Evolutionary conservation across 345 rosid genomes (phyloP).

Genomic region (Capsella bursapastoris): DNA sequence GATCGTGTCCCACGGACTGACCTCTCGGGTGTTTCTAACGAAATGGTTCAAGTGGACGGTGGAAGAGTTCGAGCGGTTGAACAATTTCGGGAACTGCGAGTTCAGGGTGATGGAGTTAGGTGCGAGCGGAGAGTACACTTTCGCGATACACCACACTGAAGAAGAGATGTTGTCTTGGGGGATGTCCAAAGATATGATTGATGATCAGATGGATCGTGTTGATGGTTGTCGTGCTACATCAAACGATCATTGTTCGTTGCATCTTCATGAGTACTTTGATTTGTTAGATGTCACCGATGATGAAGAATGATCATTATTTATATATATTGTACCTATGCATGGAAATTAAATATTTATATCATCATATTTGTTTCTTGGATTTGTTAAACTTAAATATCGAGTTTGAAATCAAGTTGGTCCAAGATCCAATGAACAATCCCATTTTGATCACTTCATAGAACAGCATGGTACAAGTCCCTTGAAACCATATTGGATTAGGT

Average conservation of each 20-base stretch:
- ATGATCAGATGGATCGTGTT: conserved; percentile 74
- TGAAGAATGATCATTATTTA: conserved; percentile 22
- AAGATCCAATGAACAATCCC: not conserved
- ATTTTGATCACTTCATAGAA: not conserved
- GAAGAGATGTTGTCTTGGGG: conserved; percentile 70
- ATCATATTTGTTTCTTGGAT: not conserved
- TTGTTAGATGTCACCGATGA: conserved; percentile 45
- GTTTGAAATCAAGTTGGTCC: not conserved
- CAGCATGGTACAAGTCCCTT: too few relatives aligned
- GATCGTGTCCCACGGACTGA: conserved; percentile 77
- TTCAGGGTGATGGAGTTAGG: conserved; percentile 82
- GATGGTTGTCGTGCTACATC: conserved; percentile 53
- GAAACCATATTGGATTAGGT: too few relatives aligned
- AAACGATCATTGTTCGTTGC: conserved; percentile 69
- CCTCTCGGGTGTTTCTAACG: conserved; percentile 85
- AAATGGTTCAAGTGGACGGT: conserved; percentile 99
- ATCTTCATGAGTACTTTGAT: conserved; percentile 67
- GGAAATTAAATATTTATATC: not conserved
- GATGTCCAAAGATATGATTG: conserved; percentile 72
- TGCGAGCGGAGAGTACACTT: conserved; percentile 74
- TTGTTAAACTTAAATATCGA: not conserved
- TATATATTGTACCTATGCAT: not conserved
- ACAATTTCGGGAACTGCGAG: conserved; percentile 82
- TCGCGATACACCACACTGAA: conserved; percentile 54
- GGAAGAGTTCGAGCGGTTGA: conserved; percentile 74